Base-by-base conservation (phyloP, 2,329 filamentous ascomycete genomes). In the Xylaria sp. region DNA sequence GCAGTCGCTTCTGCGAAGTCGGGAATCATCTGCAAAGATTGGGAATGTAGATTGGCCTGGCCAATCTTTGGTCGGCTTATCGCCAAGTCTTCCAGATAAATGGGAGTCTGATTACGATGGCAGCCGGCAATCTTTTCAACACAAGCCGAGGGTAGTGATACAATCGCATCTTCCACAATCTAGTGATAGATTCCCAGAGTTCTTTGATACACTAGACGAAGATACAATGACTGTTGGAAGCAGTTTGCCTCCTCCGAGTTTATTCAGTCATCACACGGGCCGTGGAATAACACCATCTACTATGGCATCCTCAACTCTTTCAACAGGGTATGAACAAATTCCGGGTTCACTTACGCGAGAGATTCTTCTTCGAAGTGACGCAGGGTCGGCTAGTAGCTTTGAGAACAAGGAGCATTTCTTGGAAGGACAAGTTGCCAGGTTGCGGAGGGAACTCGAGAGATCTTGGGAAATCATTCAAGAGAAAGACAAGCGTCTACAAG, bases 101-200 rank as follows among this genome's bases (percentile, higher is more conserved):
- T 89, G 87, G 87, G 85, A 87, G 67, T 83, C 79, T 74, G 87
- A 88, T 76, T 88, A 88, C 72, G 87, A 89, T 71, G 86, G 86
- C 62, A 72, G 67, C 11, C 83, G 87, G 33, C 89, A 87, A 87
- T 84, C 88, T 77, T 89, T 86, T 76, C 83, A 81, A 60, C 88
- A 86, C 79, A 85, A 81, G 71, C 79, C 86, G 31, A 87, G 83
- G 7, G 86, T 86, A 9, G 79, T 84, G 40, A 77, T 84, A 17
- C 87, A 89, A 75, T 89, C 84, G 73, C 84, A 84, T 67, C 89
- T 88, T 69, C 87, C 86, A 6, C 82, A 81, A 51, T 82, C 84
- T 5, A 87, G 87, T 69, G 87, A 89, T 73, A 87, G 89, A 77
- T 89, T 85, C 61, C 86, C 86, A 59, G 83, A 86, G 11, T 40